phyloP scores from a whole-genome alignment of 441 rosid species.

The Kokia cookei region DNA sequence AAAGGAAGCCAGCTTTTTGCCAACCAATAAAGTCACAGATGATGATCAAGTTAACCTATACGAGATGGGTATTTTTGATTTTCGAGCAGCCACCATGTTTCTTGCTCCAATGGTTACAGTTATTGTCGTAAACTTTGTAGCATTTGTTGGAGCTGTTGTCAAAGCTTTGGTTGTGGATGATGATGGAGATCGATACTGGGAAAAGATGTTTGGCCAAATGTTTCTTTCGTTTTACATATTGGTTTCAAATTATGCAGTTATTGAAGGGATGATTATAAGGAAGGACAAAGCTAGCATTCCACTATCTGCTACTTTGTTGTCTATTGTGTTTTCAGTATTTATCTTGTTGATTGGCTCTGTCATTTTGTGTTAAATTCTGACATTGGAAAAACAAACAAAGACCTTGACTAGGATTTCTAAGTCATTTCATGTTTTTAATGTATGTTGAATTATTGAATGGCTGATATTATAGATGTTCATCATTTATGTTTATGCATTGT shows the following conservation, averaged over 20 bases:
- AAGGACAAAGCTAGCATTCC: conserved; percentile 36
- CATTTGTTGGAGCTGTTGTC: conserved; percentile 17
- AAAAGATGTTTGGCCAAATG: background rate
- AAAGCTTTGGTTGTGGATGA: conserved; percentile 5
- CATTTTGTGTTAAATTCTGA: background rate
- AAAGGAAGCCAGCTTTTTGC: conserved; percentile 29
- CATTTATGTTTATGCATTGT: too few species aligned
- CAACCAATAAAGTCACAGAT: conserved; percentile 24
- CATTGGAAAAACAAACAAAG: too few species aligned
- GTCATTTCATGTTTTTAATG: too few species aligned
- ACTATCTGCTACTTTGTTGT: conserved; percentile 12
- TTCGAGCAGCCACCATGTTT: conserved; percentile 21
- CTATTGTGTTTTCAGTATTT: background rate
- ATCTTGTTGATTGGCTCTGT: background rate
- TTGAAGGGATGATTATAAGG: conserved; percentile 10
- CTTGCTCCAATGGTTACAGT: conserved; percentile 25
- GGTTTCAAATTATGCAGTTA: too few species aligned
- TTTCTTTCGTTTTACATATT: too few species aligned
- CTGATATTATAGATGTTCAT: too few species aligned
- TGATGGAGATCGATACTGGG: background rate
- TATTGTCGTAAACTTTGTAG: conserved; percentile 22
- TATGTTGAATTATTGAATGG: too few species aligned
- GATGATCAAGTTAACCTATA: conserved; percentile 19
- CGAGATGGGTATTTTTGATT: conserved; percentile 1
- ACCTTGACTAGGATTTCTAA: too few species aligned